These are phyloP conservation scores for Exophiala spinifera DNA, from an alignment of 2,329 filamentous ascomycete genomes.

Conservation along the genomic window DNA sequence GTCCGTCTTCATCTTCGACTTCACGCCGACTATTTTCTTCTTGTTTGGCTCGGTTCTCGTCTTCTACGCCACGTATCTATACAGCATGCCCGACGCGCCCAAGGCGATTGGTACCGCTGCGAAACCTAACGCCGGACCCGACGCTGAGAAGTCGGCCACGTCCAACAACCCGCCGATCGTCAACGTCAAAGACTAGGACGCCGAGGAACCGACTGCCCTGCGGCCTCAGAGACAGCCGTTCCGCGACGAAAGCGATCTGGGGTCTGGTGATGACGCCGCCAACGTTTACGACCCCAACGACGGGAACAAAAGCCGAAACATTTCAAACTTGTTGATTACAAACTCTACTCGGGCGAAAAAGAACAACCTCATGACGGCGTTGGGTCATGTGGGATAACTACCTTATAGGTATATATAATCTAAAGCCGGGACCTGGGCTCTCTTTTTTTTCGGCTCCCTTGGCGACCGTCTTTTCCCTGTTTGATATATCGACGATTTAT, in stretches of 20 bases:
- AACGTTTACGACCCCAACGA: slow-evolving; percentile 18
- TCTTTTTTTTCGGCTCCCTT: background rate
- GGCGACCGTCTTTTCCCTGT: background rate
- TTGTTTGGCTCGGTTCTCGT: slow-evolving; percentile 75
- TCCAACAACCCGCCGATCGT: slow-evolving; percentile 9
- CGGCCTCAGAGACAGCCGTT: slow-evolving; percentile 6
- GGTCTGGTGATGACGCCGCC: slow-evolving; percentile 31
- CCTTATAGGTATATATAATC: no score
- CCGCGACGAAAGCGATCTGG: slow-evolving; percentile 22
- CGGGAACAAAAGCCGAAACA: slow-evolving; percentile 19
- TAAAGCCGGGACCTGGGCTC: no score
- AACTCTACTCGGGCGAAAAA: slow-evolving; percentile 5
- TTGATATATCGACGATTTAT: background rate
- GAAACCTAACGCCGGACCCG: no score
- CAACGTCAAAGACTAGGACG: slow-evolving; percentile 21
- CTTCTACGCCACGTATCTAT: slow-evolving; percentile 78
- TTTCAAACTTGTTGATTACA: slow-evolving; percentile 19
- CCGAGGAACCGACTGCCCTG: background rate
- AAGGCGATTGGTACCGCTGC: slow-evolving; percentile 6
- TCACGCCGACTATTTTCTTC: slow-evolving; percentile 61
- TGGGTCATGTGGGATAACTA: slow-evolving; percentile 18
- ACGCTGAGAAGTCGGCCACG: no score
- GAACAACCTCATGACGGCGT: slow-evolving; percentile 7
- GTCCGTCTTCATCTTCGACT: slow-evolving; percentile 81
- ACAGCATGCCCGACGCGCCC: slow-evolving; percentile 53